Evolutionary conservation across 805 yeast genomes (phyloP), one percentile per base, ranked within the genome.

Genomic region (Candida coleopterorum): DNA sequence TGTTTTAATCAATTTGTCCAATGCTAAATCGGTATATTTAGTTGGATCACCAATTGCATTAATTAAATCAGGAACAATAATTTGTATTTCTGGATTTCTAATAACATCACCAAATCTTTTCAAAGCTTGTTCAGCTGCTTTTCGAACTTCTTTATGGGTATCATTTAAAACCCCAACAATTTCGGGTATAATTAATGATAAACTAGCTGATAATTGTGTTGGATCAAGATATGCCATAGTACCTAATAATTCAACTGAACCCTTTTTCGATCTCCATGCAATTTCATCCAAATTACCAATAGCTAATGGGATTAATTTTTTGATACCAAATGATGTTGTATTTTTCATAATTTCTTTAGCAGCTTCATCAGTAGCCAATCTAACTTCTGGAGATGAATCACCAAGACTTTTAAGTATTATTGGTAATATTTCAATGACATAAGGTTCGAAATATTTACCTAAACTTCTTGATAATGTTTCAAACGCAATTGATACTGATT

Each of bases 181-280:
- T 55, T 90, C 95, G 2, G 99, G 99, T 42, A 93, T 86, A 64
- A 93, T 90, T 0, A 79, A 78, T 0, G 96, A 84, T 48, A 93
- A 68, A 0, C 96, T 87, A 0, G 89, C 75, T 2, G 97, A 87
- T 47, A 93, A 70, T 55, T 93, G 98, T 2, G 93, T 74, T 3
- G 98, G 98, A 52, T 90, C 96, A 43, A 93, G 71, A 57, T 88
- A 93, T 0, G 98, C 98, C 98, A 93, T 93, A 17, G 96, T 80
- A 60, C 99, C 99, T 31, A 93, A 73, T 35, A 93, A 65, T 56
- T 93, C 97, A 14, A 93, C 97, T 6, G 97, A 85, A 4, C 97
- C 98, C 62, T 88, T 86, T 64, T 93, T 93, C 0, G 95, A 79
- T 64, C 99, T 75, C 99, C 99, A 93, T 0, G 94, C 82, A 39